Conservation (phyloP, 2,329 filamentous ascomycete genomes). For the Claviceps sp. region DNA sequence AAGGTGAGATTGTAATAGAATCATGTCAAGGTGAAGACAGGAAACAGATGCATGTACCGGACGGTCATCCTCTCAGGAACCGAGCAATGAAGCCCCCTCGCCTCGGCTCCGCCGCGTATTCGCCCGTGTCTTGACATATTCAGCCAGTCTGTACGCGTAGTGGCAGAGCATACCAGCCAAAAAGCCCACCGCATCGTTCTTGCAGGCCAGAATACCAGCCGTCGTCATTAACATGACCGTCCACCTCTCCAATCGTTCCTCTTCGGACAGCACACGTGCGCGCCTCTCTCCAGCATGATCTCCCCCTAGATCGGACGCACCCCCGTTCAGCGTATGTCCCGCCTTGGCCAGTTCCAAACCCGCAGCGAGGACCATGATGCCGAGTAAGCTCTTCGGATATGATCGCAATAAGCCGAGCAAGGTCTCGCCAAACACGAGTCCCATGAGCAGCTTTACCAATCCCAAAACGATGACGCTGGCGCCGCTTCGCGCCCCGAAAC, state of each 20-base stretch:
- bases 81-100: slow-evolving; percentile 20
- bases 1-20: too few relatives aligned
- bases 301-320: slow-evolving; percentile 46
- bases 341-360: slow-evolving; percentile 80
- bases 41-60: too few relatives aligned
- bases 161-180: slow-evolving; percentile 69
- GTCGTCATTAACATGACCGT: slow-evolving; percentile 83
- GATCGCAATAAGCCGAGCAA: slow-evolving; percentile 55
- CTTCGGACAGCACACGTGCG: slow-evolving; percentile 43
- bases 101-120: background rate
- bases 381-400: slow-evolving; percentile 68
- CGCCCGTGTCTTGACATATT: slow-evolving; percentile 27
- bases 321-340: slow-evolving; percentile 70
- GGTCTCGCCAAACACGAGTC: slow-evolving; percentile 59
- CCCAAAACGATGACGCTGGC: slow-evolving; percentile 73
- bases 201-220: slow-evolving; percentile 69
- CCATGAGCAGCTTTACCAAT: slow-evolving; percentile 58
- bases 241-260: slow-evolving; percentile 64
- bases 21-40: too few relatives aligned
- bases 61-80: slow-evolving; percentile 4
- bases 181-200: slow-evolving; percentile 83
- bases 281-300: slow-evolving; percentile 33
- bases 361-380: slow-evolving; percentile 80
- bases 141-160: slow-evolving; percentile 44
- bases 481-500: slow-evolving; percentile 82